Base-by-base conservation (phyloP, 2,329 filamentous ascomycete species). In the Trichoderma sp. region DNA sequence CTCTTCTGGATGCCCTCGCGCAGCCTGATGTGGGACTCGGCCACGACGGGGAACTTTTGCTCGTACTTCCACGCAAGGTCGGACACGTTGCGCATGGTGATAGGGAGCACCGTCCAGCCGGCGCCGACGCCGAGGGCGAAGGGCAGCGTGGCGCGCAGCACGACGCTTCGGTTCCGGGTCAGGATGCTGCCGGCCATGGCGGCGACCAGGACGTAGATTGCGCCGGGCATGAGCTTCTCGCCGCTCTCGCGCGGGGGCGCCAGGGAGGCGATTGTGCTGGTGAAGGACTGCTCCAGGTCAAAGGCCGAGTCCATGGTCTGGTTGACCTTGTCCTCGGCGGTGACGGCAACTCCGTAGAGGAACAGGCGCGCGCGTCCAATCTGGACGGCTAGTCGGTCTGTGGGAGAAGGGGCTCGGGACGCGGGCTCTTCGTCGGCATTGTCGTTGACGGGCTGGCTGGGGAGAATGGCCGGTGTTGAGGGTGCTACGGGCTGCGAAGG, bases 151-250 rank as follows among this genome's bases (percentile, higher is more conserved):
- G 90, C 89, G 72, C 95, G 89, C 64, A 99, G 83, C 70, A 97
- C 78, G 70, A 98, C 86, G 79, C 91, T 94, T 74, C 94, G 89
- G 84, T 97, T 96, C 71, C 94, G 89, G 66, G 92, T 89, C 66
- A 97, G 84, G 78, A 99, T 98, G 79, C 89, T 93, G 73, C 94
- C 95, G 39, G 95, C 92, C 94, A 99, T 97, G 74, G 92, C 90
- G 50, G 94, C 90, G 57, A 99, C 94, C 34, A 97, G 87, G 56
- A 98, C 93, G 82, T 98, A 98, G 73, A 98, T 88, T 69, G 89
- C 85, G 29, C 94, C 94, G 37, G 95, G 95, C 81, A 98, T 89
- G 67, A 99, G 86, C 77, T 89, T 89, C 84, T 99, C 95, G 78
- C 92, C 92, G 69, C 89, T 92, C 80, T 94, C 91, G 75, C 90